Evolutionary conservation across 179 eudicot genomes (phyloP).

Genomic region (Spergularia azorica): DNA sequence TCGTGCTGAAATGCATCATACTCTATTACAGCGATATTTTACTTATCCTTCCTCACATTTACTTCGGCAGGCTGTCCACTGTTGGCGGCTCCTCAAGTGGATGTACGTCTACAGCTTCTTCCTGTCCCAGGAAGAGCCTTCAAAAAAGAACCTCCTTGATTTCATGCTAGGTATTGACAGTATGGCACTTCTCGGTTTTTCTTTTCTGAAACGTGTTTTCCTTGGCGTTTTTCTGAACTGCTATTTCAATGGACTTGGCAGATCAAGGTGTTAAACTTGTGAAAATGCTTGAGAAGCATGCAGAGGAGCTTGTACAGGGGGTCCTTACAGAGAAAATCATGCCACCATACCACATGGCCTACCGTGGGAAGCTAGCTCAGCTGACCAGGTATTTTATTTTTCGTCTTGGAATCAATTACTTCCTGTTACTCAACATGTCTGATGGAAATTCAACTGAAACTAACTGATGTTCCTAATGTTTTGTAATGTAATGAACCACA

Average conservation of each 20-base stretch:
- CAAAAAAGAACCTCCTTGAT: constrained; percentile 8
- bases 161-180: constrained; percentile 12
- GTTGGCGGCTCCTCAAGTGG: constrained; percentile 23
- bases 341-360: background rate
- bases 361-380: background rate
- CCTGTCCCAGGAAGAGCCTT: constrained; percentile 10
- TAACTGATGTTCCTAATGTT: background rate
- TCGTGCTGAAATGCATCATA: background rate
- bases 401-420: too few species aligned
- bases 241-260: background rate
- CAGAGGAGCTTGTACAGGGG: background rate
- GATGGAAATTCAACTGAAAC: background rate
- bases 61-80: constrained; percentile 12
- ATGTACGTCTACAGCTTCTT: constrained; percentile 15
- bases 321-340: background rate
- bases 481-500: too few species aligned
- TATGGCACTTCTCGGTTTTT: background rate
- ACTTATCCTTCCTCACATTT: background rate
- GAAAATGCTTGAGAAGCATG: background rate
- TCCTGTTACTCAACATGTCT: background rate
- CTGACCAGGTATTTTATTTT: constrained; percentile 11
- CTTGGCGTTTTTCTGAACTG: background rate
- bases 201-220: background rate
- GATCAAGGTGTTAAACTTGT: constrained; percentile 5
- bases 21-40: background rate